Evolutionary conservation across 2,329 filamentous ascomycete genomes (phyloP).

Genomic region (Talaromyces albobiverticillius): DNA sequence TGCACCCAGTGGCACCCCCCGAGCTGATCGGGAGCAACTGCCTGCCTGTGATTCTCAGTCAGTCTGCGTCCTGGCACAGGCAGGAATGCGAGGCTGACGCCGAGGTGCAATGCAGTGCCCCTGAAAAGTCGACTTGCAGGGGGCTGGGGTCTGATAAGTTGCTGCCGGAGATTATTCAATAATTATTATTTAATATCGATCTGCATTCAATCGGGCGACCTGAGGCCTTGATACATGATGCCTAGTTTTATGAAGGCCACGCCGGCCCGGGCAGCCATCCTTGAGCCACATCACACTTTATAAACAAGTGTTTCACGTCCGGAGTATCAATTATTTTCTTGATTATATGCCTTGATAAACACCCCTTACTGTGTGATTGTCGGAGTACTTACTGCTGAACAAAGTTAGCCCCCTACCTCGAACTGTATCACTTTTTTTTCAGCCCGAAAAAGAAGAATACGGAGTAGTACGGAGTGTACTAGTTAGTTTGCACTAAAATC

Average conservation of each 20-base stretch:
- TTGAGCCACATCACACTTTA: too few relatives aligned
- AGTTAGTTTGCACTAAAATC: not conserved
- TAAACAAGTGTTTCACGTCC: too few relatives aligned
- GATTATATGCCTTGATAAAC: too few relatives aligned
- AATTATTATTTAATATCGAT: not conserved
- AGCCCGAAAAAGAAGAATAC: not conserved
- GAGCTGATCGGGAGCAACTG: not conserved
- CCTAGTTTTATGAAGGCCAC: too few relatives aligned
- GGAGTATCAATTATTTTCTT: too few relatives aligned
- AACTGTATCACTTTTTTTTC: not conserved
- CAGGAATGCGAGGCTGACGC: too few relatives aligned
- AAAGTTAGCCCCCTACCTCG: not conserved
- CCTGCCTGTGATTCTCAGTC: too few relatives aligned
- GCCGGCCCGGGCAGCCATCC: too few relatives aligned
- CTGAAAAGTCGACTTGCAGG: not conserved
- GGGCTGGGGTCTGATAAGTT: not conserved
- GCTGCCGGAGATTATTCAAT: slow-evolving; percentile 7
- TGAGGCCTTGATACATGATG: not conserved
- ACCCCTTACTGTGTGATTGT: not conserved
- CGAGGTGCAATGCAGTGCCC: too few relatives aligned
- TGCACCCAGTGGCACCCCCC: too few relatives aligned
- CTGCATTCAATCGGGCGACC: not conserved
- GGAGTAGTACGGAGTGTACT: not conserved
- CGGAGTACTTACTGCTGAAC: not conserved
- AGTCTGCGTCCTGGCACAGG: too few relatives aligned